Conservation (phyloP, 768 basidiomycete species). For the Lactarius trivialis region DNA sequence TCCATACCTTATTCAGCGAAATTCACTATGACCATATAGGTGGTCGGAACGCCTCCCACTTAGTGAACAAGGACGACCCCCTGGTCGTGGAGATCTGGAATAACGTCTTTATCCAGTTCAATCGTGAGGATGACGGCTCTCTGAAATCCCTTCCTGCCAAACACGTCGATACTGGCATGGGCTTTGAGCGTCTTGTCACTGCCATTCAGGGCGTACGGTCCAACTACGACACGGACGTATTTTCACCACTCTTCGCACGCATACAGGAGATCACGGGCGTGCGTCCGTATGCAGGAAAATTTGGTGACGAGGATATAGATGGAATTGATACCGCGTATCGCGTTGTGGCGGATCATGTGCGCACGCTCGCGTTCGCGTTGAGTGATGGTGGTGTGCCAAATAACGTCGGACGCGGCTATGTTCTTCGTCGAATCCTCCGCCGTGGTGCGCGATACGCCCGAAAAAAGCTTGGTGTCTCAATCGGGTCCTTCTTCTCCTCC, state of each 20-base stretch:
- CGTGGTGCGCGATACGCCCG: conserved; percentile 93
- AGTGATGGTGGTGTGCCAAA: conserved; percentile 96
- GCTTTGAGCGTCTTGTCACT: conserved; percentile 95
- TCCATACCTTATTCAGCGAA: conserved; percentile 47
- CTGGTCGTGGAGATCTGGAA: conserved; percentile 99
- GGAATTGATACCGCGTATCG: conserved; percentile 98
- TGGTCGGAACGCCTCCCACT: conserved; percentile 87
- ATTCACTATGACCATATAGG: conserved; percentile 97
- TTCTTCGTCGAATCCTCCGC: conserved; percentile 88
- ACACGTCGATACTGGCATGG: conserved; percentile 99
- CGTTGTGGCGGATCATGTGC: conserved; percentile 92
- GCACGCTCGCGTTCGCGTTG: conserved; percentile 91
- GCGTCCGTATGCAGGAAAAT: conserved; percentile 80
- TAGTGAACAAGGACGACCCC: conserved; percentile 95
- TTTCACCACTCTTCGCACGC: conserved; percentile 78
- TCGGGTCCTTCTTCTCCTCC: conserved; percentile 92
- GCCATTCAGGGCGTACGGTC: conserved; percentile 85
- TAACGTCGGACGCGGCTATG: conserved; percentile 95
- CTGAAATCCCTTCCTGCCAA: conserved; percentile 79
- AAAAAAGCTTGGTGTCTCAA: conserved; percentile 88
- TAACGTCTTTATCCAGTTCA: conserved; percentile 99
- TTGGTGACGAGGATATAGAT: conserved; percentile 91
- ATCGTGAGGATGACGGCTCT: conserved; percentile 84
- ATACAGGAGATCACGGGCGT: conserved; percentile 88
- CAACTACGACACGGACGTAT: conserved; percentile 98